phyloP scores from a whole-genome alignment of 177 flowering plant genomes.

The Vitis hybrid region DNA sequence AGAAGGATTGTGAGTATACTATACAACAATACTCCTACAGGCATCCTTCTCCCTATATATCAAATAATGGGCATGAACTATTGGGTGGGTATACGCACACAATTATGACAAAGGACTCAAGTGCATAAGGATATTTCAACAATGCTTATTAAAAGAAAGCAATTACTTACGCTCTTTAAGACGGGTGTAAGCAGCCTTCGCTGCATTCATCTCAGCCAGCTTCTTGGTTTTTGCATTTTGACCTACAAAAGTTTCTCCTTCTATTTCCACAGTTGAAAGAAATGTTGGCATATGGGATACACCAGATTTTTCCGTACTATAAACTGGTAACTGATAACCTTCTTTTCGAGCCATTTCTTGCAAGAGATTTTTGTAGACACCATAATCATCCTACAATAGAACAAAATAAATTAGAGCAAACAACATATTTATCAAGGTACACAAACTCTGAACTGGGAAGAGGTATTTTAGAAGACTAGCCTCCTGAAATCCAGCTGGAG shows the following conservation, averaged over 20 bases:
- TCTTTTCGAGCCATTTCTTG: constrained; percentile 54
- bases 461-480: constrained; percentile 25
- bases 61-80: no score
- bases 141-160: background rate
- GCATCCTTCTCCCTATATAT: no score
- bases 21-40: no score
- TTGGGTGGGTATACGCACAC: background rate
- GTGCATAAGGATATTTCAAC: background rate
- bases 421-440: background rate
- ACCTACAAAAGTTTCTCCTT: constrained; percentile 34
- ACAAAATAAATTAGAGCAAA: background rate
- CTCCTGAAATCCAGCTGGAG: constrained; percentile 38
- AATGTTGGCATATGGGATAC: constrained; percentile 48
- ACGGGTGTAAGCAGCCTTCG: constrained; percentile 40
- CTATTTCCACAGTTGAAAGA: constrained; percentile 52
- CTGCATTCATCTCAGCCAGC: constrained; percentile 51
- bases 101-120: background rate
- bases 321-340: constrained; percentile 45
- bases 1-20: no score
- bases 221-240: constrained; percentile 38
- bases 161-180: constrained; percentile 32
- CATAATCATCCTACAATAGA: constrained; percentile 33
- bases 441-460: background rate
- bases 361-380: constrained; percentile 56
- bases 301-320: constrained; percentile 41